phyloP scores from a whole-genome alignment of 345 rosid genomes.

The Limnanthes douglasii region DNA sequence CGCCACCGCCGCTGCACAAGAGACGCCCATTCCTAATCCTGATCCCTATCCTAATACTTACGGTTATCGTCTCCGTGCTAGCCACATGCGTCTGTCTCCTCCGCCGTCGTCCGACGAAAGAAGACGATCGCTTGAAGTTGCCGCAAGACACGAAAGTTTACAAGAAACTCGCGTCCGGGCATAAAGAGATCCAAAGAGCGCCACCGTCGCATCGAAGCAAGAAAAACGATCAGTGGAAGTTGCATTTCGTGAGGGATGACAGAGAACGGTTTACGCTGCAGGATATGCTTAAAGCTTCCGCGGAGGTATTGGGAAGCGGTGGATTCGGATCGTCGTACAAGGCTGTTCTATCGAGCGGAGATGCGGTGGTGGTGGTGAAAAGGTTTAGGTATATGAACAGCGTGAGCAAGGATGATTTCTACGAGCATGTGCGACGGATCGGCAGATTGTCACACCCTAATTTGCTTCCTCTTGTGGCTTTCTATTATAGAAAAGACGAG shows the following conservation, averaged over 20 bases:
- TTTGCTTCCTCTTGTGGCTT: conserved; percentile 54
- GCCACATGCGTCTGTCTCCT: conserved; percentile 14
- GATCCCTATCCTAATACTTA: conserved; percentile 9
- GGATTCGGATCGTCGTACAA: conserved; percentile 73
- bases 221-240: conserved; percentile 20
- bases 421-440: conserved; percentile 51
- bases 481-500: conserved; percentile 60
- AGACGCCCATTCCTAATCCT: conserved; percentile 18
- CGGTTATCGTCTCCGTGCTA: conserved; percentile 6
- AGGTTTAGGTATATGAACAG: conserved; percentile 58
- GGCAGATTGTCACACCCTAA: conserved; percentile 62
- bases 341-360: conserved; percentile 36
- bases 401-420: conserved; percentile 41
- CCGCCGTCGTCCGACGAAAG: conserved; percentile 7
- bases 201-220: conserved; percentile 6
- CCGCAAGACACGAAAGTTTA: conserved; percentile 12
- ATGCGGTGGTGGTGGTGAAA: conserved; percentile 61
- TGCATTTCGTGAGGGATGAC: conserved; percentile 36
- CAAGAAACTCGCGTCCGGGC: conserved; percentile 10
- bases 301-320: conserved; percentile 70
- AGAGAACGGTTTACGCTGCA: conserved; percentile 48
- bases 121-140: conserved; percentile 11
- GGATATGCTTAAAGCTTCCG: conserved; percentile 70
- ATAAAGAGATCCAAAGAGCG: conserved; percentile 11
- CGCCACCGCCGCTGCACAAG: conserved; percentile 13